Percentiles rank a stretch among this genome's conserved stretches.
phyloP scores from a whole-genome alignment of 345 rosid species.

The Linum tenue region DNA sequence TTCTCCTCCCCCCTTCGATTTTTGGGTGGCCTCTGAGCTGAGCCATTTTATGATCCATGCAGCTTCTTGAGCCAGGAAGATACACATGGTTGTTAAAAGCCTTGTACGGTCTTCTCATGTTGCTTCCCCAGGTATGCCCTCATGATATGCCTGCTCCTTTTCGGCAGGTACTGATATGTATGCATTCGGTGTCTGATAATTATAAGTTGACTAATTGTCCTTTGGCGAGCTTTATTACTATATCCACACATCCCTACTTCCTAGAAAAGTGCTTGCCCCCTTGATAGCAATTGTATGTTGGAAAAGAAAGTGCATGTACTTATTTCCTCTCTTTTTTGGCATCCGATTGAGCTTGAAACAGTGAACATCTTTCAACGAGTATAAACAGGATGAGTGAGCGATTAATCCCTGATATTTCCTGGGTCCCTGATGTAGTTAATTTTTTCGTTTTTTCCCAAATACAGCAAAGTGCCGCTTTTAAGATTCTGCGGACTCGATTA shows the following conservation, averaged over 20 bases:
- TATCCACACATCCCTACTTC: not conserved
- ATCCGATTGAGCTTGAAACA: no score
- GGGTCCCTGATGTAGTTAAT: conserved; percentile 15
- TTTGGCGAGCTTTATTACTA: not conserved
- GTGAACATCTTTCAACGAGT: no score
- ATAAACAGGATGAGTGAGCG: no score
- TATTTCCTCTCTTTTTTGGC: not conserved
- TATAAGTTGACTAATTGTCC: not conserved
- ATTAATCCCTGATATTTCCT: not conserved
- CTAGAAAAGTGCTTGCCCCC: no score
- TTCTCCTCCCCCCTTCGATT: not conserved
- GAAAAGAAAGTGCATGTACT: no score
- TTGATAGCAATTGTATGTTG: no score
- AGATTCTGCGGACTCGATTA: conserved; percentile 76
- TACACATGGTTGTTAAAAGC: conserved; percentile 78
- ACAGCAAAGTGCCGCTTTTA: conserved; percentile 96
- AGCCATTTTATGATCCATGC: conserved; percentile 21
- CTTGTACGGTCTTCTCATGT: conserved; percentile 90
- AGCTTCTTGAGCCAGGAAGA: conserved; percentile 97
- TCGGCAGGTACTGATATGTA: not conserved
- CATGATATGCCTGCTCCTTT: not conserved
- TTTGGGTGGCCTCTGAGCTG: not conserved
- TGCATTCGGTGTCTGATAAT: not conserved
- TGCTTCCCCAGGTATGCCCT: conserved; percentile 83
- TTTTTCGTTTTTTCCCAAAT: conserved; percentile 7